phyloP scores from a whole-genome alignment of 192 early-diverging fungal genomes.

The Gryganskiella cystojenkinii region DNA sequence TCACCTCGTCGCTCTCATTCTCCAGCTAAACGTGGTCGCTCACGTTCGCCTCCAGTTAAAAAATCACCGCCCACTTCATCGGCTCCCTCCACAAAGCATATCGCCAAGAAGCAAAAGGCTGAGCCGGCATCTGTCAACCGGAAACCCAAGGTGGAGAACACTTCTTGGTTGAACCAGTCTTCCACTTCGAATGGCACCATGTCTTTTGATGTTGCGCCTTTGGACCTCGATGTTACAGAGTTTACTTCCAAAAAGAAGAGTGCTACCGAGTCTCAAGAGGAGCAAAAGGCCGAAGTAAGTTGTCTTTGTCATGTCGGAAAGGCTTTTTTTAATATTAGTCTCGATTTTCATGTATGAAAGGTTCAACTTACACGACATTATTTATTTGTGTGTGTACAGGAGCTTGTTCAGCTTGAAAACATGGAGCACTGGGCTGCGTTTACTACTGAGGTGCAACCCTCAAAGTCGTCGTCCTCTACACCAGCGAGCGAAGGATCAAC shows the following conservation, averaged over 20 bases:
- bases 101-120: too few species aligned
- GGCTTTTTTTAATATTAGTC: not conserved
- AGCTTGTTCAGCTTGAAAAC: constrained; percentile 29
- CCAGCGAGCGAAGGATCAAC: not conserved
- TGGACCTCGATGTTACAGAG: constrained; percentile 23
- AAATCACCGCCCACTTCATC: too few species aligned
- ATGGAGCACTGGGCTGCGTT: constrained; percentile 45
- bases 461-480: constrained; percentile 1
- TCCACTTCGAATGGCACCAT: constrained; percentile 19
- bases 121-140: too few species aligned
- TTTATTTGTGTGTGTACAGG: not conserved
- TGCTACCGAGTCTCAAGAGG: not conserved
- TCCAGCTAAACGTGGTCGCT: too few species aligned
- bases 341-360: not conserved
- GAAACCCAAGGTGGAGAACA: too few species aligned
- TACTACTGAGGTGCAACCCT: constrained; percentile 13
- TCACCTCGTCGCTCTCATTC: too few species aligned
- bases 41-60: too few species aligned
- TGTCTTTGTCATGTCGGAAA: not conserved
- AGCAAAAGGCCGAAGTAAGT: constrained; percentile 27
- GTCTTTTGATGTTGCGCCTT: constrained; percentile 39
- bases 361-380: too few species aligned
- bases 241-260: constrained; percentile 8
- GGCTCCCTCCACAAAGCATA: too few species aligned
- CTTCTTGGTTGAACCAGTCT: too few species aligned